Conservation (phyloP, 106 monocot species). For the Cymbidium sinense region DNA sequence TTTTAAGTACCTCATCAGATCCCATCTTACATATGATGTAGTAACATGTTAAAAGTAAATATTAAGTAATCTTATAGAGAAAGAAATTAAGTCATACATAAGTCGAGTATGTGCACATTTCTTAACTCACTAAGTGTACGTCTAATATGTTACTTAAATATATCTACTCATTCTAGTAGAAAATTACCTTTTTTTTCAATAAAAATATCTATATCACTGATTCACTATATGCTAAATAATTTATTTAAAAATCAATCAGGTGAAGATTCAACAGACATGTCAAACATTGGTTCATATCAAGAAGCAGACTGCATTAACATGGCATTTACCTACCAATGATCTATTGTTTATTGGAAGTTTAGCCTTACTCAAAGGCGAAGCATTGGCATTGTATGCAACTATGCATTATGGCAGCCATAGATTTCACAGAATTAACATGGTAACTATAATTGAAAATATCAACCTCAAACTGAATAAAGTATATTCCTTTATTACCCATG, state of each 20-base stretch:
- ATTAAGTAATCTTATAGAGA: too few relatives aligned
- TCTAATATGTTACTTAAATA: background rate
- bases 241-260: background rate
- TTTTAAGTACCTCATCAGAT: too few relatives aligned
- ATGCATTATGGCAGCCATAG: background rate
- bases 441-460: too few relatives aligned
- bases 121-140: background rate
- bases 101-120: too few relatives aligned
- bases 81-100: too few relatives aligned
- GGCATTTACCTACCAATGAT: background rate
- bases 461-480: too few relatives aligned
- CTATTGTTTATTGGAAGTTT: background rate
- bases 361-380: background rate
- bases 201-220: too few relatives aligned
- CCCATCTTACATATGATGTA: too few relatives aligned
- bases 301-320: background rate
- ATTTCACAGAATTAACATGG: background rate
- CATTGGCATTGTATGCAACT: background rate
- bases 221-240: background rate
- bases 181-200: background rate
- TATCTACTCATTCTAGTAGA: background rate
- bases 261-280: background rate
- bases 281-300: background rate
- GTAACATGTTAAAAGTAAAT: too few relatives aligned
- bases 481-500: too few relatives aligned